These are phyloP conservation scores for Zangia roseola DNA, from an alignment of 768 basidiomycete genomes.

Conservation along the genomic window DNA sequence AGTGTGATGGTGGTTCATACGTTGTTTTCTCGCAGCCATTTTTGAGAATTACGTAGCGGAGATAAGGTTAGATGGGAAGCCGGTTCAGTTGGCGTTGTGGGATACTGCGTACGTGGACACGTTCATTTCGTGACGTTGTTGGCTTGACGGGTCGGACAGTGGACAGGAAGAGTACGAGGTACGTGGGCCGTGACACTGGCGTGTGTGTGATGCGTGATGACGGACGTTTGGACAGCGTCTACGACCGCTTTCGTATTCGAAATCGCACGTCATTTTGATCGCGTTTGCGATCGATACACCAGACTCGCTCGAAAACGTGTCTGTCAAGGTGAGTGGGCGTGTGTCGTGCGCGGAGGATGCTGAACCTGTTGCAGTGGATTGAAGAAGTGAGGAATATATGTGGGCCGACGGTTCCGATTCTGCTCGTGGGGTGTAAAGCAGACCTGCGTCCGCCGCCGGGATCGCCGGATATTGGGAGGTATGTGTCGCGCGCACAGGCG, in stretches of 20 bases:
- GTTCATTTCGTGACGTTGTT: neutral
- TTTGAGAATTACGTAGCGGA: conserved; percentile 99
- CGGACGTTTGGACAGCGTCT: conserved; percentile 56
- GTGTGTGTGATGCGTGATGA: neutral
- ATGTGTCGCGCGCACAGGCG: conserved; percentile 76
- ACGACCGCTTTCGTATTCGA: conserved; percentile 95
- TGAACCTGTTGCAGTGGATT: conserved; percentile 69
- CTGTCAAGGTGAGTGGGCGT: conserved; percentile 73
- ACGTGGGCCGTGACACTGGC: neutral
- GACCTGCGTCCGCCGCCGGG: conserved; percentile 73
- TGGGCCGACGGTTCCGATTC: conserved; percentile 86
- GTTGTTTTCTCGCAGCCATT: conserved; percentile 56
- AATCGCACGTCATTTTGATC: conserved; percentile 98
- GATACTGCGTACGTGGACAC: conserved; percentile 98
- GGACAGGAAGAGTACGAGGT: conserved; percentile 99
- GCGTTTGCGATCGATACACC: conserved; percentile 96
- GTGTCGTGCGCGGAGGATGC: neutral
- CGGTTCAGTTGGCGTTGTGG: conserved; percentile 96
- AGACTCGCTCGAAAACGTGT: conserved; percentile 95
- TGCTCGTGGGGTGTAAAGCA: conserved; percentile 95
- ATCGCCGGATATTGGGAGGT: conserved; percentile 49
- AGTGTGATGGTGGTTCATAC: neutral
- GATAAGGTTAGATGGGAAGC: conserved; percentile 95
- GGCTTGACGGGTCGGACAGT: conserved; percentile 39
- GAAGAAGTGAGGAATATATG: conserved; percentile 98